Percentiles rank a stretch among this genome's conserved stretches.
These are phyloP conservation scores for Xylaria sp. DNA, from an alignment of 2,329 filamentous ascomycete genomes.

Conservation along the genomic window DNA sequence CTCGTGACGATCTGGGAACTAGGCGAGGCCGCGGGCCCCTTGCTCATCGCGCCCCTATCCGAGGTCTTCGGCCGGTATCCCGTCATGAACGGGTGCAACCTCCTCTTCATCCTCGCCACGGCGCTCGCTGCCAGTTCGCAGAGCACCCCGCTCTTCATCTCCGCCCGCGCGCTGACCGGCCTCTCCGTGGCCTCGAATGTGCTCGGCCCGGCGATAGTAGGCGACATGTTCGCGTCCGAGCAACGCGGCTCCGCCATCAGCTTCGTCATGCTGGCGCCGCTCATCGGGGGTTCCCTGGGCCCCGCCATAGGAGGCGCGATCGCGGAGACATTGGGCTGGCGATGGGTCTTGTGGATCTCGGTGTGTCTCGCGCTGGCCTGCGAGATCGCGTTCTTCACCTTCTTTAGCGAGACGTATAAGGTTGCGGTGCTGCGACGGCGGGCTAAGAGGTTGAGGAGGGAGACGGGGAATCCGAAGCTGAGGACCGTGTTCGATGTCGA, in stretches of 20 bases:
- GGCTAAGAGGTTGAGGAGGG: slow-evolving; percentile 50
- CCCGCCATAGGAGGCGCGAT: slow-evolving; percentile 67
- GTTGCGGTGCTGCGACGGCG: slow-evolving; percentile 63
- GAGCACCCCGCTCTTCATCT: slow-evolving; percentile 61
- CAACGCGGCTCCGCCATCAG: slow-evolving; percentile 69
- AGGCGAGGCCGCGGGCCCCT: slow-evolving; percentile 70
- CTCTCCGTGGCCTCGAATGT: slow-evolving; percentile 73
- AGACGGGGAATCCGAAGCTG: slow-evolving; percentile 48
- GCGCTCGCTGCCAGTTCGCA: slow-evolving; percentile 59
- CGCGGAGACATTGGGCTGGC: slow-evolving; percentile 66
- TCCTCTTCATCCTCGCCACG: slow-evolving; percentile 62
- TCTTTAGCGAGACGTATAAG: slow-evolving; percentile 71
- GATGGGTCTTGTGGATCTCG: slow-evolving; percentile 63
- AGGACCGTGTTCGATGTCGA: slow-evolving; percentile 50
- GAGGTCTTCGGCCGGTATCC: slow-evolving; percentile 69
- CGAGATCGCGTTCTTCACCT: slow-evolving; percentile 62
- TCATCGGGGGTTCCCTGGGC: slow-evolving; percentile 67
- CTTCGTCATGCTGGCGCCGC: slow-evolving; percentile 65
- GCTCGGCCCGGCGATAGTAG: slow-evolving; percentile 71
- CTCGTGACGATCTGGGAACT: slow-evolving; percentile 79
- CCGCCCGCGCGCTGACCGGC: slow-evolving; percentile 68
- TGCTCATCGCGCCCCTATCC: slow-evolving; percentile 70
- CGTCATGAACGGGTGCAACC: slow-evolving; percentile 65
- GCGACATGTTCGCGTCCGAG: slow-evolving; percentile 70
- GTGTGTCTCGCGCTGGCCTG: slow-evolving; percentile 60